A percentile compares a stretch with the other conserved stretches of the same genome.
phyloP scores from a whole-genome alignment of 495 filamentous ascomycete species.

The Bryoglossum gracile region DNA sequence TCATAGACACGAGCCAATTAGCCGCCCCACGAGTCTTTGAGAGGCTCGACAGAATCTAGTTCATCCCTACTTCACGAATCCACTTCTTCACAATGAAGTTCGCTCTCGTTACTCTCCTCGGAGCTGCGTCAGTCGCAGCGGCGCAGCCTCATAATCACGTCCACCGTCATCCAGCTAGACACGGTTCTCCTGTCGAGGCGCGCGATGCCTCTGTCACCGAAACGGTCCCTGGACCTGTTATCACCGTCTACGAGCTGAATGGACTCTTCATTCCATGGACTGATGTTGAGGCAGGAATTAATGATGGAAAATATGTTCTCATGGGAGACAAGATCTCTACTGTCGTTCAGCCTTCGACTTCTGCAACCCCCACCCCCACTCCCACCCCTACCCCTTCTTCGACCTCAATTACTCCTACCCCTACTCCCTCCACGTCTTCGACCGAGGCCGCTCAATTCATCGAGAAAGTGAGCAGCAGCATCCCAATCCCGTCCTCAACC shows the following conservation, averaged over 20 bases:
- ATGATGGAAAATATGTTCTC: conserved; percentile 45
- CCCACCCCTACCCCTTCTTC: conserved; percentile 14
- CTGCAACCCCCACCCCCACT: conserved; percentile 10
- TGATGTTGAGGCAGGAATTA: conserved; percentile 56
- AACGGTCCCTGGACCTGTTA: conserved; percentile 41
- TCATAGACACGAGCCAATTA: no score
- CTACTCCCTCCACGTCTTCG: conserved; percentile 10
- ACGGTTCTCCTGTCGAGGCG: conserved; percentile 33
- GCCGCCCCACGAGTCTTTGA: conserved; percentile 19
- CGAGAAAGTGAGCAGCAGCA: background rate
- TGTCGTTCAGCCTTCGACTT: conserved; percentile 6
- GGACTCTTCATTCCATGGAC: conserved; percentile 43
- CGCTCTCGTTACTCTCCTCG: conserved; percentile 33
- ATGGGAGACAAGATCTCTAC: conserved; percentile 30
- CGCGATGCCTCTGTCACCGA: conserved; percentile 33
- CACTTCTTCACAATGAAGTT: conserved; percentile 41
- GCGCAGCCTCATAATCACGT: conserved; percentile 43
- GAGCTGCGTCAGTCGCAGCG: conserved; percentile 38
- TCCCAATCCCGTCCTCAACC: background rate
- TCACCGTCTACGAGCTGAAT: conserved; percentile 53
- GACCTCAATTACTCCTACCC: conserved; percentile 16
- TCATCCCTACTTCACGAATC: conserved; percentile 20
- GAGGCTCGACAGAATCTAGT: conserved; percentile 18
- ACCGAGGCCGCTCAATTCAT: background rate
- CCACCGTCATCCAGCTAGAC: conserved; percentile 33